A percentile compares a stretch with the other conserved stretches of the same genome.
These are phyloP conservation scores for Mycena belliarum DNA, from an alignment of 768 basidiomycete genomes.

Conservation along the genomic window DNA sequence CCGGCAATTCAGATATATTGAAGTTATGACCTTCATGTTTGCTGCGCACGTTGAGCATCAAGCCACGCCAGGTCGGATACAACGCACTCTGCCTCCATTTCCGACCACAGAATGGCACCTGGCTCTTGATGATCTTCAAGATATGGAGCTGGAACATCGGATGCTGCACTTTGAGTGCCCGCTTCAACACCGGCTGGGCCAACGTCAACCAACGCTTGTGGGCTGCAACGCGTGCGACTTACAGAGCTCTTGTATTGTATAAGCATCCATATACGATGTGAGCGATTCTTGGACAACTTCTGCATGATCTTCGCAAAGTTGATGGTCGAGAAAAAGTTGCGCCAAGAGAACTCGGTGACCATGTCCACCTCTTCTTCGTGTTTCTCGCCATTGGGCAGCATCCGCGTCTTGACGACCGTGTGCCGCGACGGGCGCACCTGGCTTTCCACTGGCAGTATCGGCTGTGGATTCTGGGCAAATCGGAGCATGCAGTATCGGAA, in stretches of 20 bases:
- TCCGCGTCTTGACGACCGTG: slow-evolving; percentile 53
- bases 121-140: slow-evolving; percentile 96
- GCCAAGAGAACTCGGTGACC: slow-evolving; percentile 93
- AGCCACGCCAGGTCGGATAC: neutral
- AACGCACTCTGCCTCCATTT: slow-evolving; percentile 94
- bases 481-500: slow-evolving; percentile 90
- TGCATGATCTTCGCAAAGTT: slow-evolving; percentile 99
- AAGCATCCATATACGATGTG: slow-evolving; percentile 93
- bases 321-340: slow-evolving; percentile 96
- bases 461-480: slow-evolving; percentile 67
- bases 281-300: slow-evolving; percentile 92
- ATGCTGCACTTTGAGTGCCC: slow-evolving; percentile 91
- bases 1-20: slow-evolving; percentile 95
- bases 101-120: slow-evolving; percentile 96
- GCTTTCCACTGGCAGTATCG: slow-evolving; percentile 62
- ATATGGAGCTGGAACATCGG: slow-evolving; percentile 93
- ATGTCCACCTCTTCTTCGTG: slow-evolving; percentile 89
- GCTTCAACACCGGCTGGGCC: slow-evolving; percentile 86
- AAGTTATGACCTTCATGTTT: slow-evolving; percentile 99
- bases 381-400: slow-evolving; percentile 70
- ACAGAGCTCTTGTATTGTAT: slow-evolving; percentile 99
- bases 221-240: slow-evolving; percentile 27
- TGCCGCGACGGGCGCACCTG: slow-evolving; percentile 64
- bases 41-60: slow-evolving; percentile 47
- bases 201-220: neutral